Base-by-base conservation (phyloP, 805 yeast genomes). In the Starmera dryadoides region DNA sequence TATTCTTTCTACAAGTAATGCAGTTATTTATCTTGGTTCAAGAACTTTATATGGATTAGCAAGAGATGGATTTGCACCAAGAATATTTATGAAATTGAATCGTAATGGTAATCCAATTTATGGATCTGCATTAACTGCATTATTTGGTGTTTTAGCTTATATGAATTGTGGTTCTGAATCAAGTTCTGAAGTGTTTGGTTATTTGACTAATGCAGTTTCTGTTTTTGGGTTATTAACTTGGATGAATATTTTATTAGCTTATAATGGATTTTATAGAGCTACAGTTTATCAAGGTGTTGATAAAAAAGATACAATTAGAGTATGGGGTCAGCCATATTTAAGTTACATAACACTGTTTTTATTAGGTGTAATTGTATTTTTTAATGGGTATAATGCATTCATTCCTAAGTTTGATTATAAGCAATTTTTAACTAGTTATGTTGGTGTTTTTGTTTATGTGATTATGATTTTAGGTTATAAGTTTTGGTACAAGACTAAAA, bases 161-260 rank as follows among this genome's bases (percentile, higher is more conserved):
- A 78, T 83, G 85, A 75, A 77, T 39, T 75, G 73, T 28, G 76
- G 73, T 22, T 68, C 79, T 8, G 60, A 75, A 12, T 62, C 69
- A 10, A 63, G 86, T 1, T 62, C 74, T 15, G 71, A 67, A 30
- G 66, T 80, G 26, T 81, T 81, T 66, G 65, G 58, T 38, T 79
- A 80, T 55, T 78, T 83, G 49, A 84, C 81, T 43, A 82, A 79
- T 49, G 81, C 81, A 38, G 85, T 79, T 34, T 75, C 87, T 18
- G 77, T 81, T 45, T 75, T 80, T 39, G 87, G 87, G 45, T 66
- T 81, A 41, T 58, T 81, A 47, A 78, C 83, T 42, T 82, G 87
- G 86, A 63, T 77, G 30, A 71, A 81, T 41, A 80, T 82, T 47
- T 63, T 79, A 42, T 64, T 77, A 42, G 75, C 84, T 30, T 83